Conservation (phyloP, 352 stramenopile genomes). For the Pythium sp. region DNA sequence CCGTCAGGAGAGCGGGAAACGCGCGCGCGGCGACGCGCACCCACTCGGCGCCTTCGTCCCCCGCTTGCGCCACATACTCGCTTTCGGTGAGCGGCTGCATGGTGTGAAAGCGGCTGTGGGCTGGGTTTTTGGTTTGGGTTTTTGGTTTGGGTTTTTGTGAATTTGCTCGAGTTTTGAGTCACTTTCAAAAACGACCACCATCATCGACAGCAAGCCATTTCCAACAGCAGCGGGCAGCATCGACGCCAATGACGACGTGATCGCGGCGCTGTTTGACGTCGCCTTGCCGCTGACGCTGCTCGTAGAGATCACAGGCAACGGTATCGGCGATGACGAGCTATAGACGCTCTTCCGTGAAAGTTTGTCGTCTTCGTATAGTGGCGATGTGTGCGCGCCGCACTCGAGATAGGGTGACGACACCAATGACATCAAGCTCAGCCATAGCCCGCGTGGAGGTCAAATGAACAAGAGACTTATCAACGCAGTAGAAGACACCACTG, state of each 20-base stretch:
- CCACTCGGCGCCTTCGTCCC: slow-evolving; percentile 27
- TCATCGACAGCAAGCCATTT: background rate
- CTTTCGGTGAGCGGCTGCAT: background rate
- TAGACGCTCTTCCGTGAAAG: background rate
- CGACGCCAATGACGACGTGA: background rate
- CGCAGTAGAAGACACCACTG: background rate
- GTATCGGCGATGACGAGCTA: background rate
- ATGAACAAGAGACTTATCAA: background rate
- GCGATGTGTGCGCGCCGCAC: too few relatives aligned
- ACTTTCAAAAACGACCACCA: background rate
- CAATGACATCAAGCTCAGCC: too few relatives aligned
- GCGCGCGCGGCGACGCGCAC: slow-evolving; percentile 49
- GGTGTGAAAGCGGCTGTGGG: too few relatives aligned
- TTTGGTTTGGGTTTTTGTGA: background rate
- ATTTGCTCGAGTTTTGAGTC: background rate
- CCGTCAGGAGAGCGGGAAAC: slow-evolving; percentile 41
- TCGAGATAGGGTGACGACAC: background rate
- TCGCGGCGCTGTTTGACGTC: background rate
- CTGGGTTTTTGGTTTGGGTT: background rate
- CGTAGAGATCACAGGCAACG: background rate
- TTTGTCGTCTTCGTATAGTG: background rate
- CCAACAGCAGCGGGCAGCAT: background rate
- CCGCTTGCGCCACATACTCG: slow-evolving; percentile 2
- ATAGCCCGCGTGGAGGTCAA: background rate
- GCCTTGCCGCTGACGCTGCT: background rate